Evolutionary conservation across 2,329 filamentous ascomycete genomes (phyloP).

Genomic region (Xylariaceae sp.): DNA sequence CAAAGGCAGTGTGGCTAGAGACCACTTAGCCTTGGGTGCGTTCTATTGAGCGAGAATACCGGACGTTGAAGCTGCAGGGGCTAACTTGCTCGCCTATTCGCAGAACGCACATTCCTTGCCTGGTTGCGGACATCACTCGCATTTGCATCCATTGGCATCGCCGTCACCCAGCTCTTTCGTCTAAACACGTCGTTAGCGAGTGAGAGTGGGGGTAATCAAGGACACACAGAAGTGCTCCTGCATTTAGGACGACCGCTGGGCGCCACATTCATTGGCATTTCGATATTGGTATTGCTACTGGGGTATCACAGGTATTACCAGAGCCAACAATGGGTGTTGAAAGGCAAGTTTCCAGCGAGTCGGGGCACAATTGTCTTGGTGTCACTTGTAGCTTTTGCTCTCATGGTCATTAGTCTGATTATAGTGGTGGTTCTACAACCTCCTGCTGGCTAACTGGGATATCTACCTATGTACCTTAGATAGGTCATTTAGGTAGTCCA

Average conservation of each 20-base stretch:
- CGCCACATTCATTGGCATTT: constrained; percentile 71
- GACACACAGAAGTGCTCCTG: constrained; percentile 45
- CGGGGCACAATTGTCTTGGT: constrained; percentile 71
- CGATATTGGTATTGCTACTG: constrained; percentile 69
- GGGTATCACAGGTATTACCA: constrained; percentile 78
- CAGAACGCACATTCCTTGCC: constrained; percentile 79
- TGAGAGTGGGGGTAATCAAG: constrained; percentile 31
- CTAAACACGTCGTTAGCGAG: constrained; percentile 63
- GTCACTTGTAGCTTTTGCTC: constrained; percentile 58
- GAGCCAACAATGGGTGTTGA: constrained; percentile 73
- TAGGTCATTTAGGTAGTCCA: too few relatives aligned
- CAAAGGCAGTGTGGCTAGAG: constrained; percentile 77
- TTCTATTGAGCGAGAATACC: constrained; percentile 1
- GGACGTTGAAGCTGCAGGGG: neutral
- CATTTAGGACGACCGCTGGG: constrained; percentile 71
- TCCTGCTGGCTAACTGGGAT: neutral
- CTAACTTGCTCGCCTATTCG: constrained; percentile 14
- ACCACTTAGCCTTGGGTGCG: constrained; percentile 75
- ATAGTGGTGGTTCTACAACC: constrained; percentile 56
- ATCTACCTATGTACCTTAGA: neutral
- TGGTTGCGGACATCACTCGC: constrained; percentile 80
- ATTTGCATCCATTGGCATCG: constrained; percentile 79
- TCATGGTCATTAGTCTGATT: constrained; percentile 58
- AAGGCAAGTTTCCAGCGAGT: constrained; percentile 75
- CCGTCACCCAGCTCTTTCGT: constrained; percentile 79